Evolutionary conservation across 2,329 filamentous ascomycete genomes (phyloP).

Genomic region (Cytospora schulzeri): DNA sequence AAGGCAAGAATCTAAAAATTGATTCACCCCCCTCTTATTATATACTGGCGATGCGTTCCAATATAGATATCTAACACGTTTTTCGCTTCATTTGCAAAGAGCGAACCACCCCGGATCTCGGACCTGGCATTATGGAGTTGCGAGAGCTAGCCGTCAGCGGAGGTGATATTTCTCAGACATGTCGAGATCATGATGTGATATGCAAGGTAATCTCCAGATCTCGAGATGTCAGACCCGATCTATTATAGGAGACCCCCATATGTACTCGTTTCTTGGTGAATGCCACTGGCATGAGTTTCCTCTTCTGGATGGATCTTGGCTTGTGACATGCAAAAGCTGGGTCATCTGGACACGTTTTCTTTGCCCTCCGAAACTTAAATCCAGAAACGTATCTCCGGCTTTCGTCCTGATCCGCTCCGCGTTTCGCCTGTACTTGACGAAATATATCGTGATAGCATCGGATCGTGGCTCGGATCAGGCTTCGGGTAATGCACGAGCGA

Average conservation of each 20-base stretch:
- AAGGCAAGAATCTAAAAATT: not conserved
- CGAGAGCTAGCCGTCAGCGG: not conserved
- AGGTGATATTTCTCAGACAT: not conserved
- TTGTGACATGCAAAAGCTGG: not conserved
- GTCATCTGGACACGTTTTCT: slow-evolving; percentile 7
- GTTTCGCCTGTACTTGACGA: not conserved
- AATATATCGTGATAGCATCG: not conserved
- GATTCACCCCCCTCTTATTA: not conserved
- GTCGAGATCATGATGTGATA: slow-evolving; percentile 24
- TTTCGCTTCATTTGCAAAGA: not conserved
- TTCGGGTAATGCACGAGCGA: not conserved
- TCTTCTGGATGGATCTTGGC: not conserved
- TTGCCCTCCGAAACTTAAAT: not conserved
- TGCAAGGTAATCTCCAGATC: slow-evolving; percentile 20
- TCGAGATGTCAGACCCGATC: not conserved
- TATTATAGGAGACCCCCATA: not conserved
- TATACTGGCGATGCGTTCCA: not conserved
- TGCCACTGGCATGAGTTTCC: not conserved
- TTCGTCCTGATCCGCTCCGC: not conserved
- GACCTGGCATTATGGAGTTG: not conserved
- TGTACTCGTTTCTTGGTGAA: not conserved
- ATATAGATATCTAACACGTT: not conserved
- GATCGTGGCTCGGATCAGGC: not conserved
- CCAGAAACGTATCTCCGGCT: not conserved
- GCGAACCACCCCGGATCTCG: not conserved